Evolutionary conservation across 2,329 filamentous ascomycete species (phyloP).

Genomic region (Magnaporthiopsis rhizophila): DNA sequence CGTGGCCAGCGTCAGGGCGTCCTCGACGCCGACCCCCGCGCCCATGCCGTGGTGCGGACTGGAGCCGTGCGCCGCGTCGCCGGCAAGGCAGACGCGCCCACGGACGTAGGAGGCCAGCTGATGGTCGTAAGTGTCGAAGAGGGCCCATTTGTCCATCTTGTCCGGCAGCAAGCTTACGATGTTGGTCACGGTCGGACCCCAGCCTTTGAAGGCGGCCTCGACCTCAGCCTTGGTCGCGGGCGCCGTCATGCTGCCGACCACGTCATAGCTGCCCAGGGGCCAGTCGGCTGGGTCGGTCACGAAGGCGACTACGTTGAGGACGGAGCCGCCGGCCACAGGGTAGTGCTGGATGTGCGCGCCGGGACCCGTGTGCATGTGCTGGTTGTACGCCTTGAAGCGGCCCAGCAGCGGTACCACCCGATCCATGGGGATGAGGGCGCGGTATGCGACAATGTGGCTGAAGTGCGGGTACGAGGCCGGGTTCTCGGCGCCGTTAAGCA

Average conservation of each 20-base stretch:
- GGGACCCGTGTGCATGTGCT: slow-evolving; percentile 30
- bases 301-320: slow-evolving; percentile 44
- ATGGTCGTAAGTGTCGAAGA: slow-evolving; percentile 37
- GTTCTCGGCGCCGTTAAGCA: slow-evolving; percentile 38
- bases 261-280: slow-evolving; percentile 12
- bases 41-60: slow-evolving; percentile 54
- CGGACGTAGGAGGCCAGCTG: slow-evolving; percentile 33
- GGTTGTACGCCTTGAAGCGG: slow-evolving; percentile 21
- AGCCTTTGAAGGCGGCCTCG: slow-evolving; percentile 26
- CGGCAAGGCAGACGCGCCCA: slow-evolving; percentile 40
- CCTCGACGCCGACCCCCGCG: slow-evolving; percentile 49
- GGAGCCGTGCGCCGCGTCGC: slow-evolving; percentile 56
- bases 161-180: slow-evolving; percentile 22
- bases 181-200: slow-evolving; percentile 21
- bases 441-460: slow-evolving; percentile 49
- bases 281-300: slow-evolving; percentile 23
- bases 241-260: slow-evolving; percentile 14
- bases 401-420: slow-evolving; percentile 43
- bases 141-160: slow-evolving; percentile 31
- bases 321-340: slow-evolving; percentile 45
- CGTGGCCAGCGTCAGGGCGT: slow-evolving; percentile 34
- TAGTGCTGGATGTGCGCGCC: slow-evolving; percentile 53
- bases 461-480: slow-evolving; percentile 36
- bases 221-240: slow-evolving; percentile 24
- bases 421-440: slow-evolving; percentile 39